Evolutionary conservation across 2,329 filamentous ascomycete species (phyloP).

Genomic region (Aspergillus melleus): DNA sequence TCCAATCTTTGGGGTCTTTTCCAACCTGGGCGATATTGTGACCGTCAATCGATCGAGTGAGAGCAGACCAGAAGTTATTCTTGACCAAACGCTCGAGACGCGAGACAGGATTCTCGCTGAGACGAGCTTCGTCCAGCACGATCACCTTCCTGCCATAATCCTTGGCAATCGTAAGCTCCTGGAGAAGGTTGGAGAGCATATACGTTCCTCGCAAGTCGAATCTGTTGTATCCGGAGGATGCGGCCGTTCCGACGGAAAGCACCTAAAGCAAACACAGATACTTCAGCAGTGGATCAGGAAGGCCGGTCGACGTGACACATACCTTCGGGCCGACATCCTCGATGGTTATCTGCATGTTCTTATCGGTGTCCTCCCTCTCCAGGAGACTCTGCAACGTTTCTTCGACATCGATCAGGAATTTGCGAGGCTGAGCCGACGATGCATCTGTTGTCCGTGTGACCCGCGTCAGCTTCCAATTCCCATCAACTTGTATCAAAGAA

Average conservation of each 20-base stretch:
- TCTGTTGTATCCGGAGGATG: slow-evolving; percentile 80
- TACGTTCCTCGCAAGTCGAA: slow-evolving; percentile 95
- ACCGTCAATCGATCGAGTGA: slow-evolving; percentile 87
- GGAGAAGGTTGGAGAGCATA: slow-evolving; percentile 93
- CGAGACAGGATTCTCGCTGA: slow-evolving; percentile 94
- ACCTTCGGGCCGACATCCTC: slow-evolving; percentile 93
- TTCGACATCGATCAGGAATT: slow-evolving; percentile 85
- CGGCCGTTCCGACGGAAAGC: slow-evolving; percentile 78
- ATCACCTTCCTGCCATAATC: slow-evolving; percentile 88
- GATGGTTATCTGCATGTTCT: slow-evolving; percentile 96
- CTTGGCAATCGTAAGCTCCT: slow-evolving; percentile 90
- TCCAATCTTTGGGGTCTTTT: slow-evolving; percentile 94
- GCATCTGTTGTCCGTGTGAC: slow-evolving; percentile 61
- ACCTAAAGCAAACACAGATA: slow-evolving; percentile 53
- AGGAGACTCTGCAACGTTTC: slow-evolving; percentile 76
- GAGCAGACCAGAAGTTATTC: slow-evolving; percentile 86
- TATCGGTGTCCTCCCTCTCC: slow-evolving; percentile 86
- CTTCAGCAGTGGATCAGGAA: neutral
- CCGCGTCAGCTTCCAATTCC: slow-evolving; percentile 19
- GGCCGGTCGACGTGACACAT: slow-evolving; percentile 6
- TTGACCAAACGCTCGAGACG: slow-evolving; percentile 82
- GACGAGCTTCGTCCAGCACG: slow-evolving; percentile 81
- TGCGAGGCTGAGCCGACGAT: slow-evolving; percentile 65
- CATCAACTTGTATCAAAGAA: neutral
- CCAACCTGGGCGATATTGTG: slow-evolving; percentile 78